Evolutionary conservation across 2,329 filamentous ascomycete species (phyloP), one percentile per base, ranked within the genome.

Genomic region (Fusarium penzigii): DNA sequence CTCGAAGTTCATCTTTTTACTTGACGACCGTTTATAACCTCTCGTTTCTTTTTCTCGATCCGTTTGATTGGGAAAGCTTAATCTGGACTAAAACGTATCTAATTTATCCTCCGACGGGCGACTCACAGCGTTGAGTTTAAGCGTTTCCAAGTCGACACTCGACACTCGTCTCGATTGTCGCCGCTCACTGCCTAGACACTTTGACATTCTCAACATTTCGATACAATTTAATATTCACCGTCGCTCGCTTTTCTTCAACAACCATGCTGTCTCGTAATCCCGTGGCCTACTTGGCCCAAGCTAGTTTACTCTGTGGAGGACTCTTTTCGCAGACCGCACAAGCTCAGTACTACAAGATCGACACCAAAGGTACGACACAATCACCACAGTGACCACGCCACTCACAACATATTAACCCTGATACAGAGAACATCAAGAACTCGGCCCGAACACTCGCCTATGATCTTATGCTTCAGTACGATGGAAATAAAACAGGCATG

Each of bases 391-490:
- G 2, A 51, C 17, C 0, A 1, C 5, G 29, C 7, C 17, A n/a
- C 14, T 13, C 20, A 14, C 20, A 2, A 29, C 41, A 25, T 6
- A 3, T 16, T 50, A 20, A 42, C 12, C 39, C 17, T 12, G 12
- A 6, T 17, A 3, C 39, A 81, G 79, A 68, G 3, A 75, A 76
- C 10, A 80, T 82, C 56, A 75, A 73, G 42, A 46, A 69, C 3
- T 73, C 77, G 0, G 77, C 80, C n/a, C 65, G 70, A 40, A 71
- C 70, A 11, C 72, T 82, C 16, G 79, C 79, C 12, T 72, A 77
- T 64, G 78, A 82, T 49, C 68, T 81, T 14, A 76, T 82, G 68
- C 62, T 72, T 13, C 77, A 76, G 61, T 83, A 82, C 66, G 69
- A 75, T 38, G 79, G 79, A 51, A 79, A 82, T 58, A 61, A 73